A percentile compares a stretch with the other conserved stretches of the same genome.
These are phyloP conservation scores for Phoma sp. DNA, from an alignment of 2,329 filamentous ascomycete species.

Conservation along the genomic window DNA sequence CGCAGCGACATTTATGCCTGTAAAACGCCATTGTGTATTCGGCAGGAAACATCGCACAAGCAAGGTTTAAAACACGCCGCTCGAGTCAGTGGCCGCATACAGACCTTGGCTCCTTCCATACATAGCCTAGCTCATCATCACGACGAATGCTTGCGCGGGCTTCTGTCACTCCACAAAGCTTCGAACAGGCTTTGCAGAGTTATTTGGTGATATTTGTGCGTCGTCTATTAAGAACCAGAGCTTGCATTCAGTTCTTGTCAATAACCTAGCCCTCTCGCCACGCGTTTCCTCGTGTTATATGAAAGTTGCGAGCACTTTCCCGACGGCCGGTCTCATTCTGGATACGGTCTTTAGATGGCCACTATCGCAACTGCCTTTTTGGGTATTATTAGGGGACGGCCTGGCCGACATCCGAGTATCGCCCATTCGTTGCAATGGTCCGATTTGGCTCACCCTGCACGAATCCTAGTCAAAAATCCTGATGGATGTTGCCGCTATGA, in stretches of 20 bases:
- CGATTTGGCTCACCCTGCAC: constrained; percentile 19
- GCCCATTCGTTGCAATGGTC: constrained; percentile 23
- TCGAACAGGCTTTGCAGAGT: neutral
- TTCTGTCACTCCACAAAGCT: constrained; percentile 11
- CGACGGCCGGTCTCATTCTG: neutral
- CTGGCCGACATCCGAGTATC: constrained; percentile 13
- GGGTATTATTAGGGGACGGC: constrained; percentile 16
- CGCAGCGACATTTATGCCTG: constrained; percentile 8
- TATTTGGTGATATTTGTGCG: neutral
- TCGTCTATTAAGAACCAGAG: neutral
- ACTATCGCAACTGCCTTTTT: constrained; percentile 20
- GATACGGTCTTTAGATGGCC: constrained; percentile 11
- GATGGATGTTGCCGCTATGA: constrained; percentile 26
- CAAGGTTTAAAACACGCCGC: constrained; percentile 6
- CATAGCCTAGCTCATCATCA: neutral
- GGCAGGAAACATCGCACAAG: constrained; percentile 11
- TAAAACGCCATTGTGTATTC: constrained; percentile 1
- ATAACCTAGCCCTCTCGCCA: neutral
- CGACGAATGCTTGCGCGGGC: constrained; percentile 18
- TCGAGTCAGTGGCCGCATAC: neutral
- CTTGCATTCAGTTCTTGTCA: neutral
- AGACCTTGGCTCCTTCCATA: constrained; percentile 11
- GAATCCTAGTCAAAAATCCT: constrained; percentile 11
- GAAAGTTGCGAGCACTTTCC: neutral
- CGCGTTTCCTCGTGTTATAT: too few relatives aligned